These are phyloP conservation scores for Aspergillus viridinutans DNA, from an alignment of 2,329 filamentous ascomycete genomes.

Conservation along the genomic window DNA sequence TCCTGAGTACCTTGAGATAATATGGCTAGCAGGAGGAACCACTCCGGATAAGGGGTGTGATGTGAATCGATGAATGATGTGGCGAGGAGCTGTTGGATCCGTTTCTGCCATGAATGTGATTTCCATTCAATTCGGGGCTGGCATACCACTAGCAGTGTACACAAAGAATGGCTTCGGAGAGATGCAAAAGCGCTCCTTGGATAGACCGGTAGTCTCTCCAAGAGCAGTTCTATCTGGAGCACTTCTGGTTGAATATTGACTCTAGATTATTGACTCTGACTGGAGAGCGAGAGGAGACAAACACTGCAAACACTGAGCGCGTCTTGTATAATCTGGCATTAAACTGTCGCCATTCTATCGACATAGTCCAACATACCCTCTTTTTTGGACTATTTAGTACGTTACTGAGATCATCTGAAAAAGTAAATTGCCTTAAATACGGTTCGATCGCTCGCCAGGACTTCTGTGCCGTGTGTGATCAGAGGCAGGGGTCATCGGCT, in stretches of 20 bases:
- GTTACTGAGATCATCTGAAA: background rate
- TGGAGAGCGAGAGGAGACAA: constrained; percentile 10
- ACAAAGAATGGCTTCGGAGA: no score
- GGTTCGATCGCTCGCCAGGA: background rate
- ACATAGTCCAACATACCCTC: background rate
- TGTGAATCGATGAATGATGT: no score
- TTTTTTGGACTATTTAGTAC: background rate
- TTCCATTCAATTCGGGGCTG: no score
- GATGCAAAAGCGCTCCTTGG: background rate
- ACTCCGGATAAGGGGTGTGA: no score
- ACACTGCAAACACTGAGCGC: constrained; percentile 22
- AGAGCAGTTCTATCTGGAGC: no score
- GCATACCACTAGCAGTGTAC: no score
- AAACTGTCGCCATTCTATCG: background rate
- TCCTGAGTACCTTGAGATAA: no score
- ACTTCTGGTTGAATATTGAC: no score
- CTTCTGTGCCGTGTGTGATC: background rate
- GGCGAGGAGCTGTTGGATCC: no score
- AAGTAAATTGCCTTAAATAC: background rate
- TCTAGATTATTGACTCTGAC: no score
- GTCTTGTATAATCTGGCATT: background rate
- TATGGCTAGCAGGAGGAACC: no score
- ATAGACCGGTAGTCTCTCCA: background rate
- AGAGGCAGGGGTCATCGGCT: background rate
- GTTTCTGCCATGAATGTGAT: no score